Percentiles rank a stretch among this genome's conserved stretches.
These are phyloP conservation scores for Macrophomina pseudophaseolina DNA, from an alignment of 2,329 filamentous ascomycete species.

Conservation along the genomic window DNA sequence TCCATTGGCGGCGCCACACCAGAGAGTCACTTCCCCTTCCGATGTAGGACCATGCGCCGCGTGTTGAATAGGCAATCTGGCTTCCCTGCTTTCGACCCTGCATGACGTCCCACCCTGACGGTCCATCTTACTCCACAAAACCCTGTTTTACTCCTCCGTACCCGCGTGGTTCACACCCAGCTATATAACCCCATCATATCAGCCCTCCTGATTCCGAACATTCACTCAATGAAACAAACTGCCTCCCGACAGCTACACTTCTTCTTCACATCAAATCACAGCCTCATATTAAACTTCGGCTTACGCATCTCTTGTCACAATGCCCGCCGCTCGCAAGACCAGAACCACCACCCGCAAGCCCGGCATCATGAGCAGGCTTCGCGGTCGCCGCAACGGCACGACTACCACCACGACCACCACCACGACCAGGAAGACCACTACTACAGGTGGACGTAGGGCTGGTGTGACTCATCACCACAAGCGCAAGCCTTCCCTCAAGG, in stretches of 20 bases:
- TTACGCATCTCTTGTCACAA: constrained; percentile 18
- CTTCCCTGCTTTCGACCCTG: constrained; percentile 20
- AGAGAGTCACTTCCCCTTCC: background rate
- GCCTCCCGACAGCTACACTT: background rate
- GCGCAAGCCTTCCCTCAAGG: constrained; percentile 70
- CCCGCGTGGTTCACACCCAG: background rate
- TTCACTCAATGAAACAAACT: background rate
- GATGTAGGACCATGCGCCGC: background rate
- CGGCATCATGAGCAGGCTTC: constrained; percentile 60
- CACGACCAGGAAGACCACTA: constrained; percentile 47
- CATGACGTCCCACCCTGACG: constrained; percentile 26
- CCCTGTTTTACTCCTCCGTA: constrained; percentile 14
- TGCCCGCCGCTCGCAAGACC: constrained; percentile 36
- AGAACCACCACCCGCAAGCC: constrained; percentile 52
- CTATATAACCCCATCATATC: background rate
- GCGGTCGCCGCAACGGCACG: constrained; percentile 42
- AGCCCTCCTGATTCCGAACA: too few species aligned
- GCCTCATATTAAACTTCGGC: constrained; percentile 21
- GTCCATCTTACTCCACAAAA: constrained; percentile 7
- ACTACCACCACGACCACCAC: constrained; percentile 45
- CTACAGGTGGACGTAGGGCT: constrained; percentile 28
- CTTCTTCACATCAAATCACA: background rate
- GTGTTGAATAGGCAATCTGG: constrained; percentile 7
- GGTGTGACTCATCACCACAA: constrained; percentile 62
- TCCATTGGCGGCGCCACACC: constrained; percentile 5